Percentiles rank a stretch among this genome's conserved stretches.
Evolutionary conservation across 2,329 filamentous ascomycete genomes (phyloP).

Genomic region (Botrytis fabae): DNA sequence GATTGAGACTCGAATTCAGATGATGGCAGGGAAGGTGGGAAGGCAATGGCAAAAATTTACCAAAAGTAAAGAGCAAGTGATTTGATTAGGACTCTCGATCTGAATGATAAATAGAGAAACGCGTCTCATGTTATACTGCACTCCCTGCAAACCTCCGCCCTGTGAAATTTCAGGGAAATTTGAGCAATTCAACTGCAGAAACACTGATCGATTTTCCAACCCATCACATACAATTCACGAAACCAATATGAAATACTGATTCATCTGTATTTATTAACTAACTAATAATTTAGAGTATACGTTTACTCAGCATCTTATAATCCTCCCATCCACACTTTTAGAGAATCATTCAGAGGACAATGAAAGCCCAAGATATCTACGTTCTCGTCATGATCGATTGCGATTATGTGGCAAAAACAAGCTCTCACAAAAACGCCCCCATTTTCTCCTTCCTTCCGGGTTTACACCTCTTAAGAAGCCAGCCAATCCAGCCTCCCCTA

Average conservation of each 20-base stretch:
- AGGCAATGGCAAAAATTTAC: not conserved
- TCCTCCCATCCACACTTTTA: not conserved
- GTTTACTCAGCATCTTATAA: not conserved
- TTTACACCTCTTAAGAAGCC: not conserved
- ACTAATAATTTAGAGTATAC: not conserved
- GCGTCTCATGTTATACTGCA: not conserved
- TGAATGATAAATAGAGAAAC: not conserved
- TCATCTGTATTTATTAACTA: constrained; percentile 9
- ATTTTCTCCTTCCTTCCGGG: constrained; percentile 2
- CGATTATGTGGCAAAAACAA: not conserved
- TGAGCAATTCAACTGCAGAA: not conserved
- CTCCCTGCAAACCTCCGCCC: not conserved
- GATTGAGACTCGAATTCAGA: not conserved
- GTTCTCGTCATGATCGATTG: not conserved
- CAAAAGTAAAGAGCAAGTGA: not conserved
- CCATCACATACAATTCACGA: not conserved
- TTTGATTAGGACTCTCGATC: not conserved
- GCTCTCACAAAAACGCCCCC: not conserved
- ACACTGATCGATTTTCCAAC: not conserved
- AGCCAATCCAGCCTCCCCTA: not conserved
- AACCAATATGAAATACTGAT: not conserved
- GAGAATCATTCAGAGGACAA: not conserved
- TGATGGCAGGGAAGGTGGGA: not conserved
- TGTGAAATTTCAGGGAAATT: not conserved
- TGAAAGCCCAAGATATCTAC: not conserved